Evolutionary conservation across 306 rosid species (phyloP).

Genomic region (Ceratonia siliqua): DNA sequence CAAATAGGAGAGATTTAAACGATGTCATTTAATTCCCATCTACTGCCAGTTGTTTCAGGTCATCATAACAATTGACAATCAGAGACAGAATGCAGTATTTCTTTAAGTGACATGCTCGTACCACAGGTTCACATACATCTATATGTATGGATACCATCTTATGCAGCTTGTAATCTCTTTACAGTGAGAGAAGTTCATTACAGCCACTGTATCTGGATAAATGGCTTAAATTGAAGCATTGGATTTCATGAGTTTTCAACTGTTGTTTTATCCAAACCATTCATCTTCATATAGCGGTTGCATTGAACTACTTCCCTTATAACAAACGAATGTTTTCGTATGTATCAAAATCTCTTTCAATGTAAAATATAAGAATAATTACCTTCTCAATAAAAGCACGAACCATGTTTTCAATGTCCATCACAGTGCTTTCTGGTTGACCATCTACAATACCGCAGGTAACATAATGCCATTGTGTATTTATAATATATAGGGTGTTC

Average conservation of each 20-base stretch:
- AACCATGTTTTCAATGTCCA: conserved; percentile 93
- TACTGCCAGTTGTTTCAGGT: neutral
- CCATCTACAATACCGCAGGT: conserved; percentile 62
- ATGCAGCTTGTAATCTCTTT: neutral
- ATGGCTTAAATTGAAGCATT: conserved; percentile 21
- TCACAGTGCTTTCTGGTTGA: conserved; percentile 89
- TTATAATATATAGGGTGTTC: neutral
- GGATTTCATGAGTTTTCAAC: conserved; percentile 16
- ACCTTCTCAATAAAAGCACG: conserved; percentile 93
- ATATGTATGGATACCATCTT: neutral
- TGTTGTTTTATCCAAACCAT: conserved; percentile 17
- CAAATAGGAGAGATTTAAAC: conserved; percentile 4
- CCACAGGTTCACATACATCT: neutral
- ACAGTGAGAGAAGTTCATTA: neutral
- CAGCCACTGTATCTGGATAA: conserved; percentile 13
- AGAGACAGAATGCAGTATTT: neutral
- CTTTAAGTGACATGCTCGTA: conserved; percentile 17
- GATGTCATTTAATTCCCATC: neutral
- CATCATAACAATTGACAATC: neutral
- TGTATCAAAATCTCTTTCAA: neutral
- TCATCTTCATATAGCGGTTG: neutral
- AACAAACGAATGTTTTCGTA: neutral
- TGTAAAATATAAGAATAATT: conserved; percentile 6
- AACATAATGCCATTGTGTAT: conserved; percentile 20
- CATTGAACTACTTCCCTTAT: conserved; percentile 1